phyloP scores from a whole-genome alignment of 208 protist genomes.

The Herpetomonas muscarum region DNA sequence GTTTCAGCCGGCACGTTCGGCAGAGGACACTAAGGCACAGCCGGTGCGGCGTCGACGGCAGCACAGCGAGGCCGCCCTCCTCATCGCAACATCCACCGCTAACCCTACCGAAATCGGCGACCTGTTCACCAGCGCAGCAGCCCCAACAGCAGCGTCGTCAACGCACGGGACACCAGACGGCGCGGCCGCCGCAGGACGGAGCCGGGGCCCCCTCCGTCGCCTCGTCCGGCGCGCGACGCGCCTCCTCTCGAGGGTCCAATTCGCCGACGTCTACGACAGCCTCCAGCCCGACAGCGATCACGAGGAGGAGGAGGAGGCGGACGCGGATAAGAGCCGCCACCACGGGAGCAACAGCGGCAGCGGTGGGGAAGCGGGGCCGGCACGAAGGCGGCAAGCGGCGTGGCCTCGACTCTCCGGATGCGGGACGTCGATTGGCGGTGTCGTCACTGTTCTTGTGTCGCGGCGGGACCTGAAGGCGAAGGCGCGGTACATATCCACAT shows the following conservation, averaged over 20 bases:
- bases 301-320: neutral
- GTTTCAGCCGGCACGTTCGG: no score
- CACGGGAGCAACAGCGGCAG: neutral
- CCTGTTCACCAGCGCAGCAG: no score
- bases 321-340: neutral
- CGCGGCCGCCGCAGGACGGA: no score
- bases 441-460: slow-evolving; percentile 34
- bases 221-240: neutral
- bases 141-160: no score
- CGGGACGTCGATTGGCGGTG: slow-evolving; percentile 24
- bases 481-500: neutral
- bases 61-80: no score
- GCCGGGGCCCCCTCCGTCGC: no score
- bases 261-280: neutral
- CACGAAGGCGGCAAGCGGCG: no score
- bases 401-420: slow-evolving; percentile 23
- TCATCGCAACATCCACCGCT: no score
- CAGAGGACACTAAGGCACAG: no score
- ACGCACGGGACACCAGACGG: no score
- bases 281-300: neutral
- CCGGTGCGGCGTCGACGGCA: neutral
- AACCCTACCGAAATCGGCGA: no score
- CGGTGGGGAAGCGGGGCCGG: neutral
- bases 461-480: slow-evolving; percentile 11
- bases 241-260: neutral